These are phyloP conservation scores for Fusarium sp. DNA, from an alignment of 2,329 filamentous ascomycete species.

Conservation along the genomic window DNA sequence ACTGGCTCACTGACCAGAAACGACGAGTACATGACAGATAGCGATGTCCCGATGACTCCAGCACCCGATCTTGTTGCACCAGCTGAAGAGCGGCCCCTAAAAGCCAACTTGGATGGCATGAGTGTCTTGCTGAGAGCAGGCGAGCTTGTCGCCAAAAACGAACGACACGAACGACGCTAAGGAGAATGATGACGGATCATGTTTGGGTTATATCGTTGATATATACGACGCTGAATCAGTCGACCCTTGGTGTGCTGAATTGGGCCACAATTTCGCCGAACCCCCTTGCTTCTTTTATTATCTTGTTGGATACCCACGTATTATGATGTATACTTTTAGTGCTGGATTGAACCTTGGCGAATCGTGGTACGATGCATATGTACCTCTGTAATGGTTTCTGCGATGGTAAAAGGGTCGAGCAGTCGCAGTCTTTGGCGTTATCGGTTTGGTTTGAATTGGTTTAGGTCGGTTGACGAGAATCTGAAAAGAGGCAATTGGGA, in stretches of 20 bases:
- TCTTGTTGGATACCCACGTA: slow-evolving; percentile 39
- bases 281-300: slow-evolving; percentile 18
- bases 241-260: not conserved
- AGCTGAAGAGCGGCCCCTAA: slow-evolving; percentile 40
- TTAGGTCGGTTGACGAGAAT: not conserved
- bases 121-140: slow-evolving; percentile 69
- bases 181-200: not conserved
- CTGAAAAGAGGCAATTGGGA: slow-evolving; percentile 17
- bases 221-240: not conserved
- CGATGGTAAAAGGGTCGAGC: slow-evolving; percentile 9
- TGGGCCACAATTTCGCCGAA: not conserved
- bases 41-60: slow-evolving; percentile 50
- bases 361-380: slow-evolving; percentile 1
- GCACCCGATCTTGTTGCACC: slow-evolving; percentile 38
- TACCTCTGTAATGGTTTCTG: slow-evolving; percentile 24
- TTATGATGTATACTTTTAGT: slow-evolving; percentile 29
- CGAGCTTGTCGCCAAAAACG: slow-evolving; percentile 66
- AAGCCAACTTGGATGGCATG: slow-evolving; percentile 64
- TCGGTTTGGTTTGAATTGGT: not conserved
- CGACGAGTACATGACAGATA: slow-evolving; percentile 45
- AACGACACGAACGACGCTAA: slow-evolving; percentile 38
- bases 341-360: slow-evolving; percentile 7
- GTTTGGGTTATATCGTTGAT: not conserved
- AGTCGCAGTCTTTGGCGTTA: slow-evolving; percentile 31
- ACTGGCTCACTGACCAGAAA: slow-evolving; percentile 50